Evolutionary conservation across 352 stramenopile species (phyloP).

Genomic region (Phytophthora citrophthora): DNA sequence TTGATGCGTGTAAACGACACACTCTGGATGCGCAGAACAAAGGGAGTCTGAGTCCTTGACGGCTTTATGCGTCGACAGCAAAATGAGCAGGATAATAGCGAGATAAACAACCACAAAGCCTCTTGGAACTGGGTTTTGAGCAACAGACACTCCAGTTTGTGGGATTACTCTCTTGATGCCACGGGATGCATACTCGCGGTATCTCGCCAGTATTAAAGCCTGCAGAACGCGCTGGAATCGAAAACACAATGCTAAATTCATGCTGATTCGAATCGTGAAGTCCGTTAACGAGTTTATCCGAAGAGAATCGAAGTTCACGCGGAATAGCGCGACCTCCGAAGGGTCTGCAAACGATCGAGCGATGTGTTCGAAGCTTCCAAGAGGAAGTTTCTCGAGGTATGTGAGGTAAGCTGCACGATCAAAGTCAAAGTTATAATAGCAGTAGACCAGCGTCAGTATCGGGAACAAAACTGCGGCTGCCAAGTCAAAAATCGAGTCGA

Average conservation of each 20-base stretch:
- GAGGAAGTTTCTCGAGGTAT: slow-evolving; percentile 21
- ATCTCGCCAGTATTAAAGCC: slow-evolving; percentile 11
- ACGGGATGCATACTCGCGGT: slow-evolving; percentile 5
- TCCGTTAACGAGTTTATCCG: slow-evolving; percentile 29
- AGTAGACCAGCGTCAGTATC: slow-evolving; percentile 31
- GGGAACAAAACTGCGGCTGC: slow-evolving; percentile 34
- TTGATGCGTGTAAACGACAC: slow-evolving; percentile 30
- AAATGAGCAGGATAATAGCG: slow-evolving; percentile 10
- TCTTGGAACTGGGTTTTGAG: slow-evolving; percentile 26
- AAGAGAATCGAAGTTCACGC: slow-evolving; percentile 40
- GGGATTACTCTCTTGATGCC: slow-evolving; percentile 4
- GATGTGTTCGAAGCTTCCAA: slow-evolving; percentile 35
- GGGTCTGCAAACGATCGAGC: slow-evolving; percentile 29
- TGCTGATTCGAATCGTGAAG: slow-evolving; percentile 30
- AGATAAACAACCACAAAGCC: slow-evolving; percentile 15
- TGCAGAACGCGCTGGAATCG: slow-evolving; percentile 36
- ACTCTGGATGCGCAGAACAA: slow-evolving; percentile 24
- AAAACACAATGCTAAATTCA: slow-evolving; percentile 39
- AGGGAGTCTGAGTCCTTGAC: slow-evolving; percentile 4
- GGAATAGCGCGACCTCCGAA: slow-evolving; percentile 31
- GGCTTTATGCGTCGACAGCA: slow-evolving; percentile 25
- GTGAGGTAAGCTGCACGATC: slow-evolving; percentile 26
- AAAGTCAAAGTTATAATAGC: slow-evolving; percentile 35
- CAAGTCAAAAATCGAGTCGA: slow-evolving; percentile 34
- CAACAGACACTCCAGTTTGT: not conserved